A percentile compares a stretch with the other conserved stretches of the same genome.
phyloP scores from a whole-genome alignment of 1,284 basidiomycete species.

The Trametes sp. region DNA sequence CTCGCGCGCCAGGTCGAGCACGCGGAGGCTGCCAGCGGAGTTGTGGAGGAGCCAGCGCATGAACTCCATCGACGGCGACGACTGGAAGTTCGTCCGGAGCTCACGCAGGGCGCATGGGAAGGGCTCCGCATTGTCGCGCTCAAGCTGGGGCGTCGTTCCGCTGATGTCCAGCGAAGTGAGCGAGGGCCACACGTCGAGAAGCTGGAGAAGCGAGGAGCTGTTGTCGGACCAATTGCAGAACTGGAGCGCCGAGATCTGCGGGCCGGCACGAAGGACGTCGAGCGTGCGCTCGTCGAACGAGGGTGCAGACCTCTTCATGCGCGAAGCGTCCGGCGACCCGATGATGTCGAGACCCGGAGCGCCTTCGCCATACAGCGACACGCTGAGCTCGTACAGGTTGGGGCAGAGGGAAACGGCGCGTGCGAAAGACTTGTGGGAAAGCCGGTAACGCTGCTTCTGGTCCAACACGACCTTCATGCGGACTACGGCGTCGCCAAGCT shows the following conservation, averaged over 20 bases:
- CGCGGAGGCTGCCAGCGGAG: constrained; percentile 55
- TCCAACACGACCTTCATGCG: constrained; percentile 65
- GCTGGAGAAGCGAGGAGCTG: constrained; percentile 60
- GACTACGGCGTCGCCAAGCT: constrained; percentile 60
- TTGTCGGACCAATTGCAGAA: constrained; percentile 78
- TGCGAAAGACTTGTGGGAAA: constrained; percentile 64
- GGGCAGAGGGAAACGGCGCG: constrained; percentile 64
- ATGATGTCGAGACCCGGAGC: constrained; percentile 55
- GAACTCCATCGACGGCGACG: constrained; percentile 63
- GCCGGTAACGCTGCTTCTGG: constrained; percentile 66
- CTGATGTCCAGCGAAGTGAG: constrained; percentile 62
- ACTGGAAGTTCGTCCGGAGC: constrained; percentile 68
- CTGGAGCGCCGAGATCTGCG: constrained; percentile 60
- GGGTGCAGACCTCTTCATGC: constrained; percentile 57
- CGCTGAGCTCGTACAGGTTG: constrained; percentile 59
- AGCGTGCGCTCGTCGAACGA: constrained; percentile 64
- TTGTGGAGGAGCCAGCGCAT: constrained; percentile 72
- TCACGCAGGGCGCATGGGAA: constrained; percentile 55
- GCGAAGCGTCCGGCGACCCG: constrained; percentile 53
- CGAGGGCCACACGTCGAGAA: constrained; percentile 67
- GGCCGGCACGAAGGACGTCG: constrained; percentile 58
- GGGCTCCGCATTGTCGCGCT: constrained; percentile 50
- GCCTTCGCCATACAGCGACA: constrained; percentile 65
- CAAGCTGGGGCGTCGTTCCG: constrained; percentile 63
- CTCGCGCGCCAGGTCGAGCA: constrained; percentile 65